These are phyloP conservation scores for Calcarisporium arbuscula DNA, from an alignment of 2,329 filamentous ascomycete genomes.

Conservation along the genomic window DNA sequence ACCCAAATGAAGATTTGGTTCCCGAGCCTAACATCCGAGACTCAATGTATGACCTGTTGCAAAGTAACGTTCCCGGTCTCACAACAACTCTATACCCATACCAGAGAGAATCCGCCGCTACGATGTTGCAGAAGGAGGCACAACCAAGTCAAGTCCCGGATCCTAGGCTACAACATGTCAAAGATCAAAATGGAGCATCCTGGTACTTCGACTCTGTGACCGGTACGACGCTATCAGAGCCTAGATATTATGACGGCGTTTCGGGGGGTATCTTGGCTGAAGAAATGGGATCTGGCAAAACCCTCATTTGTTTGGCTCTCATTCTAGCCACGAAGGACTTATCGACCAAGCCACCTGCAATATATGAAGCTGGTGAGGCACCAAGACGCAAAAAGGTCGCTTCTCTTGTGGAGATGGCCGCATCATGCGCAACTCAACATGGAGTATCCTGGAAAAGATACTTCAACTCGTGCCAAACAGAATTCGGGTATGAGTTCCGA, in stretches of 20 bases:
- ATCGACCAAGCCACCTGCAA: constrained; percentile 57
- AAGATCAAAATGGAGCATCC: constrained; percentile 51
- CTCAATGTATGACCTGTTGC: constrained; percentile 50
- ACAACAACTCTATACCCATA: constrained; percentile 66
- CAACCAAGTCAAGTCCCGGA: constrained; percentile 61
- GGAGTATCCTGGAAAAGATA: constrained; percentile 65
- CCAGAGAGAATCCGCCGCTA: constrained; percentile 70
- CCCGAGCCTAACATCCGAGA: constrained; percentile 42
- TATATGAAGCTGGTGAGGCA: constrained; percentile 41
- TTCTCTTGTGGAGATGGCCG: constrained; percentile 69
- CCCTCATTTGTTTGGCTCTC: constrained; percentile 72
- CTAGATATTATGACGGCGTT: constrained; percentile 65
- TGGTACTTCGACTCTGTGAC: constrained; percentile 69
- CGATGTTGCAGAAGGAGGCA: constrained; percentile 78
- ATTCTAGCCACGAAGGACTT: constrained; percentile 71
- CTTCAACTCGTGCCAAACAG: constrained; percentile 44
- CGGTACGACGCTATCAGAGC: constrained; percentile 56
- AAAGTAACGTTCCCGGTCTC: constrained; percentile 48
- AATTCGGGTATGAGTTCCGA: constrained; percentile 42
- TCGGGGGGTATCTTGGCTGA: constrained; percentile 75
- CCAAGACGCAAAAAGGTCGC: constrained; percentile 42
- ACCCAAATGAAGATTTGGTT: constrained; percentile 45
- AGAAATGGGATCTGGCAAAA: constrained; percentile 81
- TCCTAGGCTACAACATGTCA: constrained; percentile 58
- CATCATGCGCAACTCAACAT: constrained; percentile 58